Conservation (phyloP, 2,329 filamentous ascomycete genomes). For the Exophiala phaeomuriformis region DNA sequence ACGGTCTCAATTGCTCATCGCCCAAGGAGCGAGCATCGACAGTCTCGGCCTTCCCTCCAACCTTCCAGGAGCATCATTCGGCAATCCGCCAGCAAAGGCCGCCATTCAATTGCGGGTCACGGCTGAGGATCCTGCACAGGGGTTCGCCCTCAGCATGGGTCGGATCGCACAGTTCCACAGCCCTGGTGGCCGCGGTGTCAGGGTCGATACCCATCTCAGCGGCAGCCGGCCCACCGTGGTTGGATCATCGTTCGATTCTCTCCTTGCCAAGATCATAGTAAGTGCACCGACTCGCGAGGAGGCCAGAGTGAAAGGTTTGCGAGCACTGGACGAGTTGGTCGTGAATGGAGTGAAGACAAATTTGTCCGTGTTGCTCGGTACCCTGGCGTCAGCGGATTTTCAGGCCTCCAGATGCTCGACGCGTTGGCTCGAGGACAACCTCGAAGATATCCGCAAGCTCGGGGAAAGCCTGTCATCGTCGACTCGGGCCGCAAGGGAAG, state of each 20-base stretch:
- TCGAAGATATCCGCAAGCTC: slow-evolving; percentile 36
- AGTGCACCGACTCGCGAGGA: slow-evolving; percentile 49
- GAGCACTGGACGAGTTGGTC: slow-evolving; percentile 49
- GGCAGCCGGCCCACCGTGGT: slow-evolving; percentile 37
- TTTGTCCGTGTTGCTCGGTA: slow-evolving; percentile 47
- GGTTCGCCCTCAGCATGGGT: slow-evolving; percentile 54
- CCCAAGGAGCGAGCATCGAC: slow-evolving; percentile 41
- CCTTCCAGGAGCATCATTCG: slow-evolving; percentile 26
- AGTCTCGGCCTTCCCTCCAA: slow-evolving; percentile 31
- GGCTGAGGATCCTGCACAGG: slow-evolving; percentile 47
- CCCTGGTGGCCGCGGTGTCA: slow-evolving; percentile 51
- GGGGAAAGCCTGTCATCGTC: slow-evolving; percentile 28
- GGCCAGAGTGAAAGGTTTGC: slow-evolving; percentile 46
- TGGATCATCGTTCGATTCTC: slow-evolving; percentile 51
- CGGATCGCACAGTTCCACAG: slow-evolving; percentile 50
- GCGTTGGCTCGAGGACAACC: slow-evolving; percentile 50
- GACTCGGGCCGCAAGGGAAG: neutral
- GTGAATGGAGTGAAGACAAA: slow-evolving; percentile 56
- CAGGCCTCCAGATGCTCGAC: slow-evolving; percentile 45
- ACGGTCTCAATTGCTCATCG: slow-evolving; percentile 47
- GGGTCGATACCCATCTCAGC: slow-evolving; percentile 52
- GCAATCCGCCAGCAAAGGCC: slow-evolving; percentile 31
- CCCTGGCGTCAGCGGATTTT: slow-evolving; percentile 48
- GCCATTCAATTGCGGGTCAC: slow-evolving; percentile 52
- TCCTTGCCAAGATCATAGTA: slow-evolving; percentile 54